Evolutionary conservation across 2,329 filamentous ascomycete genomes (phyloP).

Genomic region (Sclerotinia trifoliorum): DNA sequence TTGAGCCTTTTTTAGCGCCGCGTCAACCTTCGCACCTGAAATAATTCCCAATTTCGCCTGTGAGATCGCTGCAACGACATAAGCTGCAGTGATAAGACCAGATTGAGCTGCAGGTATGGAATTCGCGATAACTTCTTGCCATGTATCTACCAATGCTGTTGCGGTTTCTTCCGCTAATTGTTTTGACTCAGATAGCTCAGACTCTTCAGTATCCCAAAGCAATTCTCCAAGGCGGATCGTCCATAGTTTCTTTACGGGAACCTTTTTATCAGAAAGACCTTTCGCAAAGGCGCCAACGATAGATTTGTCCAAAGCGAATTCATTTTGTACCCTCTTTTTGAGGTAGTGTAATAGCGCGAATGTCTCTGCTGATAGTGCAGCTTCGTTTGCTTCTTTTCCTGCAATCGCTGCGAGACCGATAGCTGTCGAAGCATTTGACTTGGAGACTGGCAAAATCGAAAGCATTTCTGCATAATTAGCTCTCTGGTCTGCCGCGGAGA

Average conservation of each 20-base stretch:
- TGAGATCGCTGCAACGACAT: slow-evolving; percentile 67
- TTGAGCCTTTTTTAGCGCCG: slow-evolving; percentile 60
- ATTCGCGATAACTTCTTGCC: slow-evolving; percentile 76
- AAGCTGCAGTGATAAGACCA: slow-evolving; percentile 77
- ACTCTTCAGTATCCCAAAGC: slow-evolving; percentile 56
- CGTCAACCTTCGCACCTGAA: slow-evolving; percentile 54
- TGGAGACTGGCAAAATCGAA: slow-evolving; percentile 58
- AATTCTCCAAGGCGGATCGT: slow-evolving; percentile 70
- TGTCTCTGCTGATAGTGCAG: slow-evolving; percentile 74
- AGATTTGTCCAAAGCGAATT: slow-evolving; percentile 61
- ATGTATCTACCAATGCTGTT: slow-evolving; percentile 63
- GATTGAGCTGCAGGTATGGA: slow-evolving; percentile 76
- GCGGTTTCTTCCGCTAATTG: slow-evolving; percentile 55
- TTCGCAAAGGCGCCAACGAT: slow-evolving; percentile 73
- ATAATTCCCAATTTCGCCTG: slow-evolving; percentile 53
- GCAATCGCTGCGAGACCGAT: slow-evolving; percentile 66
- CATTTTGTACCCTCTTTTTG: slow-evolving; percentile 59
- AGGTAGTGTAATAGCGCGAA: slow-evolving; percentile 67
- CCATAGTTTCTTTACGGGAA: slow-evolving; percentile 76
- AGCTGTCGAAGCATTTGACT: slow-evolving; percentile 61
- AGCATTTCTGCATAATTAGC: slow-evolving; percentile 81
- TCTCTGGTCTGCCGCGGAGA: slow-evolving; percentile 81
- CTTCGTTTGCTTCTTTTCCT: slow-evolving; percentile 85
- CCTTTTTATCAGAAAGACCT: slow-evolving; percentile 81
- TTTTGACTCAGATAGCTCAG: slow-evolving; percentile 49